Conservation (phyloP, 2,329 filamentous ascomycete genomes). For the Purpureocillium takamizusanense region DNA sequence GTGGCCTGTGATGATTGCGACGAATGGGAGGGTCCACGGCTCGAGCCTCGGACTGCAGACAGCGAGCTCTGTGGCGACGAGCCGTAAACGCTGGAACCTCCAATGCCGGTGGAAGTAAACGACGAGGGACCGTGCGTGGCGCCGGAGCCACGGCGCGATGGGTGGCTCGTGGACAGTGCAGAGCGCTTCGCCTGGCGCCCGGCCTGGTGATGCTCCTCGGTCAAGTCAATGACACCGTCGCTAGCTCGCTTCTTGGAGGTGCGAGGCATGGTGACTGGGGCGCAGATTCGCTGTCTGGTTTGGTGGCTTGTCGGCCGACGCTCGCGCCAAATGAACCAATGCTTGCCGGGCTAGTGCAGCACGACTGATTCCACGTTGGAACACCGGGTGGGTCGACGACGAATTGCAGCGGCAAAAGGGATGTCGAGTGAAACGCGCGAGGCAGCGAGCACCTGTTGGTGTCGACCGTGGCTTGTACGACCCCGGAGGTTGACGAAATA, state of each 20-base stretch:
- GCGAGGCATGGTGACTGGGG: conserved; percentile 5
- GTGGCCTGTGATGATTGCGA: conserved; percentile 7
- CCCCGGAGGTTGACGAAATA: no score
- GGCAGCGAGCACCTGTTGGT: no score
- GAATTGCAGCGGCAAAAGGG: no score
- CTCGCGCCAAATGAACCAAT: conserved; percentile 1
- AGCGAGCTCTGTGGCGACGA: conserved; percentile 1
- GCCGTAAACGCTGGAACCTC: conserved; percentile 10
- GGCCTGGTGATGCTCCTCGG: conserved; percentile 20
- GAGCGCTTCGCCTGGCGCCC: conserved; percentile 16
- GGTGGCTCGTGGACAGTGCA: conserved; percentile 8
- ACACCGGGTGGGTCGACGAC: no score
- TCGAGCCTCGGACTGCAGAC: not conserved
- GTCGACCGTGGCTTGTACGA: no score
- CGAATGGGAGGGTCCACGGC: conserved; percentile 1
- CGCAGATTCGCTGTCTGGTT: not conserved
- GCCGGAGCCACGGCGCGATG: conserved; percentile 1
- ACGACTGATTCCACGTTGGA: no score
- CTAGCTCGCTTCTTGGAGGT: conserved; percentile 22
- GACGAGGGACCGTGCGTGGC: no score
- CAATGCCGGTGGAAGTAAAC: conserved; percentile 6
- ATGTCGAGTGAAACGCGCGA: no score
- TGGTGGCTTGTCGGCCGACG: not conserved
- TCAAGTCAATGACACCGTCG: conserved; percentile 30
- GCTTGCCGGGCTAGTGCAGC: no score